Evolutionary conservation across 2,329 filamentous ascomycete genomes (phyloP), one percentile per base, ranked within the genome.

Genomic region (Verticillium nonalfalfae): DNA sequence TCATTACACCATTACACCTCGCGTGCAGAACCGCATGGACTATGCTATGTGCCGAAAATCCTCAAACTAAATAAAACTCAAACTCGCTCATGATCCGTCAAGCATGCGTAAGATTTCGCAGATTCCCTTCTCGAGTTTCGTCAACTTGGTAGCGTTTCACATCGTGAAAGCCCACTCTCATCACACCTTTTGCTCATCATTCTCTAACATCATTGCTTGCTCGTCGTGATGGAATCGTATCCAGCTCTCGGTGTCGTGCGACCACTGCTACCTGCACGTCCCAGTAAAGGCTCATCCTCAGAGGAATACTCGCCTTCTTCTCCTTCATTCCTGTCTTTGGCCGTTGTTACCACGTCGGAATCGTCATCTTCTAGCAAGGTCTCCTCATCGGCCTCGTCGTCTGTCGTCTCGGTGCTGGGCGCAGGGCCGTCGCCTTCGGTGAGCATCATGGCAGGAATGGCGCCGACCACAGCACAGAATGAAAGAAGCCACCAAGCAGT

Each of bases 401-500:
- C 75, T 63, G 59, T 72, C 52, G 58, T 70, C 4, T 73, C 72
- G 1, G 55, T 71, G 52, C 66, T 72, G 59, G 60, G 71, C 36
- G 65, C 74, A 72, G 74, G 91, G 78, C 91, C 91, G 9, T 91
- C 85, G 40, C 89, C 88, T 69, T 97, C 85, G 14, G 87, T 82
- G 1, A 96, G 82, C 76, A 87, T 89, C 72, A 87, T 91, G 0
- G 90, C 84, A 0, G 92, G 90, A 2, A 96, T 73, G 0, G 85
- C 85, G 18, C 90, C 90, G 1, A 92, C 57, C 0, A 84, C 64
- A 0, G 87, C 83, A 55, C 96, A 78, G 0, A 77, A 67, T 0
- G 85, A 82, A n/a, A 97, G 79, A 4, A 89, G 79, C 86, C 90
- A 96, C 84, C 91, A 97, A 0, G 93, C 89, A 0, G 90, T 78